Evolutionary conservation across 2,329 filamentous ascomycete species (phyloP).

Genomic region (Teratosphaeria viscida): DNA sequence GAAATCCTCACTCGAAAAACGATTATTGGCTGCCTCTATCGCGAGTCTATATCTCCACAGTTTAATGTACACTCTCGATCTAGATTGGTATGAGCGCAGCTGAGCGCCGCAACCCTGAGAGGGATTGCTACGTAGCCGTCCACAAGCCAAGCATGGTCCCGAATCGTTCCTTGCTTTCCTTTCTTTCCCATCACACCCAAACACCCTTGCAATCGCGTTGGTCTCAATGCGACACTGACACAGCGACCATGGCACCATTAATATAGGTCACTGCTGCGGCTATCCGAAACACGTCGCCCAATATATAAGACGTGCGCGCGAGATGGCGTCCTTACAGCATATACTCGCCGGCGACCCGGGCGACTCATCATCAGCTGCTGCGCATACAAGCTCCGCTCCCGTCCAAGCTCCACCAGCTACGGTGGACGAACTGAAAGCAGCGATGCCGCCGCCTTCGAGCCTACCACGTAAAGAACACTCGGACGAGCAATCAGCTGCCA

Average conservation of each 20-base stretch:
- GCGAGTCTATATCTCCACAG: neutral
- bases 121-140: neutral
- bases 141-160: neutral
- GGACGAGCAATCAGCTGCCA: slow-evolving; percentile 4
- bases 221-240: neutral
- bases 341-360: slow-evolving; percentile 19
- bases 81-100: neutral
- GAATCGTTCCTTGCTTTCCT: neutral
- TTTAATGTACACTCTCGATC: neutral
- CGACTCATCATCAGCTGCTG: slow-evolving; percentile 1
- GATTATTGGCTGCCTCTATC: neutral
- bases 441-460: slow-evolving; percentile 4
- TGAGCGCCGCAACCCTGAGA: neutral
- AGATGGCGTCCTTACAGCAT: slow-evolving; percentile 14
- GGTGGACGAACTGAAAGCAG: neutral
- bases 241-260: neutral
- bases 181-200: neutral
- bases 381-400: neutral
- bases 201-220: neutral
- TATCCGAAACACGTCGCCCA: neutral
- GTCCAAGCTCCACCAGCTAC: neutral
- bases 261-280: neutral
- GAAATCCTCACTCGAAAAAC: neutral
- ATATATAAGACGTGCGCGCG: neutral
- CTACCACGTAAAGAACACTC: slow-evolving; percentile 1